Base-by-base conservation (phyloP, 495 filamentous ascomycete species). In the Trichocladium uniseriatum region DNA sequence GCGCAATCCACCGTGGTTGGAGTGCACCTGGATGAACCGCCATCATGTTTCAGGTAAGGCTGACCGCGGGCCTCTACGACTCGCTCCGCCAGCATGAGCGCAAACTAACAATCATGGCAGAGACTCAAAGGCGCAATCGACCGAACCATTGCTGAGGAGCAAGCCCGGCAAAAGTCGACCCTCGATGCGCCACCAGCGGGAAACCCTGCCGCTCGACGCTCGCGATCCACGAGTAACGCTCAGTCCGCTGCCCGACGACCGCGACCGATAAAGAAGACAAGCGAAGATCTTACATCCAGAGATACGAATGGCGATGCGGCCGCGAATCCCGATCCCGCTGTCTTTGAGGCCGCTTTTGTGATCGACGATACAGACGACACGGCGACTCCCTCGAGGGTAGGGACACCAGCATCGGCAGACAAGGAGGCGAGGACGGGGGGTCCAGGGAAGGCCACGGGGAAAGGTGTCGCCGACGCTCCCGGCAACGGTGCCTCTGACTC, bases 111-210 rank as follows among this genome's bases (percentile, higher is more conserved):
- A 31, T 31, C 48, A 35, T 11, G 21, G 36, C 62, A 95, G 87
- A 83, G 87, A 68, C 66, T 95, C 58, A 89, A 87, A 72, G 84
- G 83, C 52, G 84, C 85, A 43, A 86, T 94, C 59, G 87, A 95
- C 61, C 80, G 80, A 54, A 80, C 82, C 55, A 89, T 95, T 53
- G 84, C 87, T 55, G 86, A 95, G 69, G 89, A 95, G 73, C 87
- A 92, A 67, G 84, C 86, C 46, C 81, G 87, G 41, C 81, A 86
- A 57, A 76, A 74, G 56, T 66, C 81, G 9, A 8, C 21, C 35
- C 34, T 54, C 29, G 52, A 61, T n/a, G 57, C 73, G 16, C 28
- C 69, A 68, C 27, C 74, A 44, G 52, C 65, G 13, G 71, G 69
- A 48, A 78, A 73, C 31, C 56, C 75, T 39, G 66, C 76, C 22